phyloP scores from a whole-genome alignment of 2,329 filamentous ascomycete genomes.

The Diaporthe longicolla region DNA sequence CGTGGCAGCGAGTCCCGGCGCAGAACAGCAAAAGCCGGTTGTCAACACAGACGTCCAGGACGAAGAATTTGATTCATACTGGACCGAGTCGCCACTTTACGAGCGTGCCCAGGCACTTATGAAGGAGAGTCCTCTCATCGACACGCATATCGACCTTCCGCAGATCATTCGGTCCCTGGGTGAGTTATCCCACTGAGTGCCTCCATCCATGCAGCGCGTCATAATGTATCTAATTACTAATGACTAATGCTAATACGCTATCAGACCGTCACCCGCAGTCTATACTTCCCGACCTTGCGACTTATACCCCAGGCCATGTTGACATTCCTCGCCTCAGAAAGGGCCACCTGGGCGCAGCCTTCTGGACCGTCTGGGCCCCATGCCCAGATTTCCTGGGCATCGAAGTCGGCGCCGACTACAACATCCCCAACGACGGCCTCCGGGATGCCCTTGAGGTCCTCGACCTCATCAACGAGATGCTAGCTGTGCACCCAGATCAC shows the following conservation, averaged over 20 bases:
- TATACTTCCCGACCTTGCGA: conserved; percentile 35
- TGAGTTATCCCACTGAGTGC: conserved; percentile 18
- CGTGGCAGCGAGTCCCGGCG: conserved; percentile 8
- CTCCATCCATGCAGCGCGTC: conserved; percentile 40
- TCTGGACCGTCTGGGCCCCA: conserved; percentile 50
- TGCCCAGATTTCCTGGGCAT: conserved; percentile 48
- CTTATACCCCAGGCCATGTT: conserved; percentile 50
- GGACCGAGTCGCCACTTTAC: conserved; percentile 28
- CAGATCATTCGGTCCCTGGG: conserved; percentile 43
- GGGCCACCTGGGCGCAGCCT: conserved; percentile 49
- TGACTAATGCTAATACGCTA: conserved; percentile 41
- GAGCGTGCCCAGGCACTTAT: conserved; percentile 23
- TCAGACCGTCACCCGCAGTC: conserved; percentile 29
- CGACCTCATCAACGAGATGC: conserved; percentile 40
- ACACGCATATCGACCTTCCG: conserved; percentile 54
- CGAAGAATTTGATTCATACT: conserved; percentile 12
- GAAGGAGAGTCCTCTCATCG: conserved; percentile 49
- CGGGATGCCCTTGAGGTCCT: conserved; percentile 45
- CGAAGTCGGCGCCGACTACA: conserved; percentile 42
- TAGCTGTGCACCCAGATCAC: conserved; percentile 30
- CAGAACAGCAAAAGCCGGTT: conserved; percentile 30
- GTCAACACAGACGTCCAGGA: not conserved
- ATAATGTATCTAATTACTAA: no score
- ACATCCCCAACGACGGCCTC: conserved; percentile 45
- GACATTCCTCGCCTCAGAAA: conserved; percentile 47